phyloP scores from a whole-genome alignment of 73 alveolate genomes.

The Paramecium bursaria region DNA sequence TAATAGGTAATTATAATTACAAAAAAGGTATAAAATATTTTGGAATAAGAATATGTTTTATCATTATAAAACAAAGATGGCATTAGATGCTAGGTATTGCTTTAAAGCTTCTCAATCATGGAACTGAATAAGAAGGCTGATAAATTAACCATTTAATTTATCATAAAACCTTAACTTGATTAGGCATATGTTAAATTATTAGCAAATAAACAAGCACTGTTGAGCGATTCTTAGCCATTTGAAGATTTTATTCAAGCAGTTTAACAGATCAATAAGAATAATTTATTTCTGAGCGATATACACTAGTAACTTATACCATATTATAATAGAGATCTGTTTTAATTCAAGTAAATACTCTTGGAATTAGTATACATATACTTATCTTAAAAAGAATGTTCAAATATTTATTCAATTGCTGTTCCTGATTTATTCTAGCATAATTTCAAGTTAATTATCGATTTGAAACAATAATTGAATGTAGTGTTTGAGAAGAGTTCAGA shows the following conservation, averaged over 20 bases:
- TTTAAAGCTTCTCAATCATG: constrained; percentile 2
- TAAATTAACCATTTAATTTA: constrained; percentile 17
- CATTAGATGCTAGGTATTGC: not conserved
- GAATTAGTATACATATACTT: constrained; percentile 32
- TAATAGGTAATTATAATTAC: not conserved
- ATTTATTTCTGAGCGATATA: not conserved
- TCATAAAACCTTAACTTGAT: constrained; percentile 36
- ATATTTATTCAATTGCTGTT: constrained; percentile 38
- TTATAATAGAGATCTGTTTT: constrained; percentile 9
- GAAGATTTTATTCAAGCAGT: not conserved
- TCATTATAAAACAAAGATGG: constrained; percentile 10
- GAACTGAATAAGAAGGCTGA: constrained; percentile 18
- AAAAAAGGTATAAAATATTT: constrained; percentile 19
- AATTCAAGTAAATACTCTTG: constrained; percentile 12
- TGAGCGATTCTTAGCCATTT: too few relatives aligned
- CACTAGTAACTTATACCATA: not conserved
- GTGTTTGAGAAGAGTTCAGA: constrained; percentile 35
- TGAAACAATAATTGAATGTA: constrained; percentile 15
- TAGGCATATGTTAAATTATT: too few relatives aligned
- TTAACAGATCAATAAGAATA: not conserved
- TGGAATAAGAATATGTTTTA: constrained; percentile 27
- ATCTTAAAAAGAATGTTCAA: constrained; percentile 29
- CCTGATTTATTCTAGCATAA: constrained; percentile 35
- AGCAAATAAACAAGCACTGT: too few relatives aligned
- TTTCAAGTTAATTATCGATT: not conserved